Conservation (phyloP, 768 basidiomycete species). For the Astraeus odoratus region DNA sequence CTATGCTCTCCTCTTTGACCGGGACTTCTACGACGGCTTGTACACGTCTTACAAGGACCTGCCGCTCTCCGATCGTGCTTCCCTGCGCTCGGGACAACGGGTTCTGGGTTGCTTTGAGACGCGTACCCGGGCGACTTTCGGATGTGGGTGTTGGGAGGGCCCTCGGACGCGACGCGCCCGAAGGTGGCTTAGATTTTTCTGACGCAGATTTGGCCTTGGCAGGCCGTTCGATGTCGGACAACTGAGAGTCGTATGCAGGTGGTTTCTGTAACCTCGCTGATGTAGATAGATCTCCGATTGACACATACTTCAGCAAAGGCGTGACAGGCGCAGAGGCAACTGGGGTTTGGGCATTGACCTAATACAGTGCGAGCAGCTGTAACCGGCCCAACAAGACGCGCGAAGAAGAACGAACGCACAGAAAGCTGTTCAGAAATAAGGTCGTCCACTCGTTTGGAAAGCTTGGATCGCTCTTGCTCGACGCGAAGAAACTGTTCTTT, state of each 20-base stretch:
- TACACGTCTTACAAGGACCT: constrained; percentile 52
- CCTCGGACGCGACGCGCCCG: constrained; percentile 2
- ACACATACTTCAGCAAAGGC: constrained; percentile 24
- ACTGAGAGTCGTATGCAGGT: constrained; percentile 14
- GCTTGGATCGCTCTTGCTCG: constrained; percentile 57
- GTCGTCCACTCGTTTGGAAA: constrained; percentile 53
- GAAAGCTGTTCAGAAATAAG: constrained; percentile 44
- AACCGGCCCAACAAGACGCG: background rate
- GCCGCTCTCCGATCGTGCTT: constrained; percentile 11
- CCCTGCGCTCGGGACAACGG: constrained; percentile 1
- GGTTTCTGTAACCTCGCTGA: constrained; percentile 16
- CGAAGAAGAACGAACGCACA: constrained; percentile 27
- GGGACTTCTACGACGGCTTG: constrained; percentile 51
- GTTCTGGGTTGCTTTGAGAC: constrained; percentile 14
- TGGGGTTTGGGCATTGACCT: constrained; percentile 9
- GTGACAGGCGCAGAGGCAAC: constrained; percentile 24
- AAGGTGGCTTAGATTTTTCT: constrained; percentile 19
- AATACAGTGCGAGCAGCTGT: constrained; percentile 1
- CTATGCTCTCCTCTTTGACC: constrained; percentile 57
- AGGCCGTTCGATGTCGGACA: constrained; percentile 24
- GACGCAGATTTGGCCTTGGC: constrained; percentile 26
- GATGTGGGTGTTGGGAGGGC: constrained; percentile 25
- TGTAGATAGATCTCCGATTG: constrained; percentile 21
- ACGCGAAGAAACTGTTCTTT: constrained; percentile 74
- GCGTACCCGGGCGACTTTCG: constrained; percentile 21